Base-by-base conservation (phyloP, 306 rosid genomes). In the Oemleria cerasiformis region DNA sequence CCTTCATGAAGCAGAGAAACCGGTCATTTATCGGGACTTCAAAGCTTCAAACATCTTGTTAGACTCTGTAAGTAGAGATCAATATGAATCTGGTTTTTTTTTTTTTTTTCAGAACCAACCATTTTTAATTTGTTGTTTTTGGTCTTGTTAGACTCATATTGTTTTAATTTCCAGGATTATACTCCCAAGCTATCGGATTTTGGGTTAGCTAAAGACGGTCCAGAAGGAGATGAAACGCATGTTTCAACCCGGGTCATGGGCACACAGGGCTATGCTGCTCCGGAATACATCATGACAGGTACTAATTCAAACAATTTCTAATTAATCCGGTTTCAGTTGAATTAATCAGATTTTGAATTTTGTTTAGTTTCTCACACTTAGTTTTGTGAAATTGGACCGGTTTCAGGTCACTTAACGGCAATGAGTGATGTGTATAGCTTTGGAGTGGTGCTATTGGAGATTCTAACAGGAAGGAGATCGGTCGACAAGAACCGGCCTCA, bases 161-260 rank as follows among this genome's bases (percentile, higher is more conserved):
- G 36, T 3, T 43, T 55, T 5, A 7, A 34, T 55, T 63, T 78
- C 47, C 84, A 92, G 98, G 96, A 94, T 67, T 81, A 83, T 72
- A 86, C 83, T 45, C 71, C 99, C 59, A 94, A 91, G 75, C 97
- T 94, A 20, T 94, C 99, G 2, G 99, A 94, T 85, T 94, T 94
- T 67, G 99, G 99, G 14, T 75, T 94, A 47, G 99, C 99, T n/a
- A 94, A 88, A 77, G 99, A 94, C 51, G 99, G 97, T 1, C 99
- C 99, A 0, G 96, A 91, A 73, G 99, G 99, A 59, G 97, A 91
- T 30, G 97, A 94, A 53, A 94, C 99, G 0, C 99, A 94, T 58
- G 99, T 94, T 56, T 94, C 99, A 30, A 94, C 99, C 0, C 57
- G 99, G 16, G 99, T 94, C 0, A 86, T 94, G 99, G 99, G 99